phyloP scores from a whole-genome alignment of 208 protist species.

The Cochliopodium minus region DNA sequence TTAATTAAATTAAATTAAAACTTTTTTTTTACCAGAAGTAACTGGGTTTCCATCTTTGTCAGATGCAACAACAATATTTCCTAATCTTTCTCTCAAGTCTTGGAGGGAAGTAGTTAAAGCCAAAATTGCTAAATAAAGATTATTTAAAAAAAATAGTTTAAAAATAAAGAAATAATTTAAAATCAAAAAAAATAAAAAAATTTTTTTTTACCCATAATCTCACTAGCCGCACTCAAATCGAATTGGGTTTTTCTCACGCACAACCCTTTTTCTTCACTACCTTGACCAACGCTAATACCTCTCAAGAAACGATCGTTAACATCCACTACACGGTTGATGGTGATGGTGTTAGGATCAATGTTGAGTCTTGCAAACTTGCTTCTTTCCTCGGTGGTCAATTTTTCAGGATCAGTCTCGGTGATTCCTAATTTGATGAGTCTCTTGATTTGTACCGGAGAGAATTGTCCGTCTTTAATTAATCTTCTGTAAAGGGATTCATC shows the following conservation, averaged over 20 bases:
- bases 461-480: constrained; percentile 40
- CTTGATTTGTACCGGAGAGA: constrained; percentile 66
- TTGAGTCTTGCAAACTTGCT: constrained; percentile 73
- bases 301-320: constrained; percentile 87
- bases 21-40: constrained; percentile 54
- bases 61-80: constrained; percentile 54
- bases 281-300: constrained; percentile 74
- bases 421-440: constrained; percentile 76
- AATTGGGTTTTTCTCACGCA: constrained; percentile 68
- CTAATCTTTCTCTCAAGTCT: constrained; percentile 75
- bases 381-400: constrained; percentile 62
- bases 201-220: no score
- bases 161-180: no score
- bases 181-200: no score
- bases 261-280: constrained; percentile 59
- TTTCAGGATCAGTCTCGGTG: constrained; percentile 56
- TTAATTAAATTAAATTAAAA: constrained; percentile 2
- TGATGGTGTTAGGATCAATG: constrained; percentile 80
- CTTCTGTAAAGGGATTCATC: constrained; percentile 61
- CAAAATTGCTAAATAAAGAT: no score
- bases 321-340: constrained; percentile 85
- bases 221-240: constrained; percentile 85
- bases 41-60: constrained; percentile 48
- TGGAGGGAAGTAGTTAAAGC: constrained; percentile 65
- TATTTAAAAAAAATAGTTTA: no score